Conservation (phyloP, 352 stramenopile genomes). For the Phytopythium litorale region DNA sequence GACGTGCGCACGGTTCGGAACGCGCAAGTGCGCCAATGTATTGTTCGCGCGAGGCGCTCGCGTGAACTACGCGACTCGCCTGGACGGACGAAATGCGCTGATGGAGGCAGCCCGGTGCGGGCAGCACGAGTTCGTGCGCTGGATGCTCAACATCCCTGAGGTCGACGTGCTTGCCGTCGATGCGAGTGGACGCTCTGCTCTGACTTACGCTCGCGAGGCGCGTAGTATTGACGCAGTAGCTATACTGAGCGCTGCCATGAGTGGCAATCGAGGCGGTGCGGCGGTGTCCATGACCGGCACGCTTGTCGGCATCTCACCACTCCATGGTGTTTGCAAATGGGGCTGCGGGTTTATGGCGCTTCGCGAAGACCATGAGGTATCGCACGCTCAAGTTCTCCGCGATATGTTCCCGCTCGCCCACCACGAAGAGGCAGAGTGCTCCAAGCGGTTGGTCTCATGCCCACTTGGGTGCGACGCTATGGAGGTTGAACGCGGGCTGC, state of each 20-base stretch:
- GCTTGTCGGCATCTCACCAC: conserved; percentile 16
- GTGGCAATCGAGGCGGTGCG: conserved; percentile 29
- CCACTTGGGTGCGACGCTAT: conserved; percentile 14
- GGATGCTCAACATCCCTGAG: conserved; percentile 35
- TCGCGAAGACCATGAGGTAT: conserved; percentile 22
- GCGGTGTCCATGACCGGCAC: conserved; percentile 14
- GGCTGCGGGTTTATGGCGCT: conserved; percentile 54
- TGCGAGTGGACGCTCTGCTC: conserved; percentile 29
- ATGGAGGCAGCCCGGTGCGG: conserved; percentile 56
- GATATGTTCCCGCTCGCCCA: conserved; percentile 32
- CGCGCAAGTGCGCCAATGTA: conserved; percentile 41
- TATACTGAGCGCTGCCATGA: conserved; percentile 43
- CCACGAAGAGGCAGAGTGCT: conserved; percentile 42
- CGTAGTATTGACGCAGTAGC: conserved; percentile 27
- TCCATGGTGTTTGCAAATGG: conserved; percentile 61
- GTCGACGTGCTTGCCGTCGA: conserved; percentile 37
- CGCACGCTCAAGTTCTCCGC: conserved; percentile 19
- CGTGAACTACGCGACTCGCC: conserved; percentile 35
- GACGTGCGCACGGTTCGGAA: conserved; percentile 41
- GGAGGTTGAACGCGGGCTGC: conserved; percentile 12
- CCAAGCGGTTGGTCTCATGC: conserved; percentile 49
- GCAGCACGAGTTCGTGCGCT: conserved; percentile 45
- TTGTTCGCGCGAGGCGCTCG: conserved; percentile 49
- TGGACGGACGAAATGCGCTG: conserved; percentile 39
- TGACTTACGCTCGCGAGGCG: conserved; percentile 28